Evolutionary conservation across 257 asterid species (phyloP).

Genomic region (Petrea volubilis): DNA sequence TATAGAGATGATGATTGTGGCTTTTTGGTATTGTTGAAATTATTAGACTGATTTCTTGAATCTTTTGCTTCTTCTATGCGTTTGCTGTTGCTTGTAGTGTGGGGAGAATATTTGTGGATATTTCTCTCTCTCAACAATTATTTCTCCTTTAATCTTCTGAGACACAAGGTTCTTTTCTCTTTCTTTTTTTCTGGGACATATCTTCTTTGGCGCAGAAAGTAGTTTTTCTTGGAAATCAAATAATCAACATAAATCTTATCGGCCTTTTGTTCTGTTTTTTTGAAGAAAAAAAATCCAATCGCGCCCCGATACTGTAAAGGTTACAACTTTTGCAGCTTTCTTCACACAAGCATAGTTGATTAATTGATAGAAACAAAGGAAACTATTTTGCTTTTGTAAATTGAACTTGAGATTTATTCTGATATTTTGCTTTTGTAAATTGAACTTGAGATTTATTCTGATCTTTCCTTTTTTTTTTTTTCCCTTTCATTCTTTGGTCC

Average conservation of each 20-base stretch:
- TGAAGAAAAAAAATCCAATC: too few relatives aligned
- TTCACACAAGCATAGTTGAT: not conserved
- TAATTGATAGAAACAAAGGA: not conserved
- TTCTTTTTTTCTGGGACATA: not conserved
- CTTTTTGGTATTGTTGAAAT: not conserved
- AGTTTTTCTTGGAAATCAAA: not conserved
- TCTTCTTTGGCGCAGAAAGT: slow-evolving; percentile 1
- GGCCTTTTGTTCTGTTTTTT: not conserved
- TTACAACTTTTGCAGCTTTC: too few relatives aligned
- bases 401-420: not conserved
- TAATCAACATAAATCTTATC: not conserved
- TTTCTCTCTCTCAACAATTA: slow-evolving; percentile 11
- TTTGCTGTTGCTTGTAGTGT: not conserved
- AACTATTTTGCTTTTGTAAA: not conserved
- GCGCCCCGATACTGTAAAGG: too few relatives aligned
- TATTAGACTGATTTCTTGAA: slow-evolving; percentile 20
- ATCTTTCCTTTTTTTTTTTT: slow-evolving; percentile 2
- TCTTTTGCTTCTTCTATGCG: not conserved
- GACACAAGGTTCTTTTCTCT: too few relatives aligned
- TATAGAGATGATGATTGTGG: slow-evolving; percentile 11
- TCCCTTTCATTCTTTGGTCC: not conserved
- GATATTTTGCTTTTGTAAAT: slow-evolving; percentile 1
- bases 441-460: not conserved
- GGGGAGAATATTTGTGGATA: not conserved
- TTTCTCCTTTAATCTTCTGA: slow-evolving; percentile 3